These are phyloP conservation scores for Botrytis cinerea DNA, from an alignment of 2,329 filamentous ascomycete species.

Conservation along the genomic window DNA sequence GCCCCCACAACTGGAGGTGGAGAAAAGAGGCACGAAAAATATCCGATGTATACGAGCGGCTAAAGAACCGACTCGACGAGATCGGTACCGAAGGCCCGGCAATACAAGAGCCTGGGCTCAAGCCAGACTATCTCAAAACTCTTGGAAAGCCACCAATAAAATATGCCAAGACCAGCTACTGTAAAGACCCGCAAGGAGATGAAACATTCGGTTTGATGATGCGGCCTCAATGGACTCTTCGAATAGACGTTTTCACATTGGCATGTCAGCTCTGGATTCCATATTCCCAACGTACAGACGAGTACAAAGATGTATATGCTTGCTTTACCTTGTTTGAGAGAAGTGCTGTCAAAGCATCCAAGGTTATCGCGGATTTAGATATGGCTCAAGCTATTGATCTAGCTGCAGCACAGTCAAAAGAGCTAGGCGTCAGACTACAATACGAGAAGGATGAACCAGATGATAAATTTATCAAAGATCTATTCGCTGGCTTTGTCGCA, in stretches of 20 bases:
- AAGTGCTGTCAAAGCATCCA: neutral
- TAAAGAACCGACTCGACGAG: neutral
- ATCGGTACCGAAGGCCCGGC: neutral
- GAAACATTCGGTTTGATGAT: neutral
- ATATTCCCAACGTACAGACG: neutral
- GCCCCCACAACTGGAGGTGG: neutral
- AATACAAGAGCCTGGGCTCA: conserved; percentile 1
- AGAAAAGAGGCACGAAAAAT: neutral
- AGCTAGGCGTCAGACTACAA: neutral
- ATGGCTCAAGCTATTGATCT: neutral
- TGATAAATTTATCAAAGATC: conserved; percentile 5
- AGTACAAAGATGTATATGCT: neutral
- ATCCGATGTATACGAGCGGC: too few species aligned
- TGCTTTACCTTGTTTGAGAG: conserved; percentile 1
- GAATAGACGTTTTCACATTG: conserved; percentile 9
- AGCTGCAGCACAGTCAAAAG: neutral
- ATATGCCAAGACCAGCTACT: neutral
- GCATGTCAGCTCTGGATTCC: conserved; percentile 9
- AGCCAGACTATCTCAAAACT: neutral
- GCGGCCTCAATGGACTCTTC: conserved; percentile 10
- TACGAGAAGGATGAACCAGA: conserved; percentile 7
- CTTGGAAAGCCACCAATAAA: neutral
- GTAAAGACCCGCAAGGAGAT: neutral
- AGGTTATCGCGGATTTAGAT: neutral
- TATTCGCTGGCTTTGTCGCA: neutral